These are phyloP conservation scores for Helminthosporium solani DNA, from an alignment of 2,329 filamentous ascomycete genomes.

Conservation along the genomic window DNA sequence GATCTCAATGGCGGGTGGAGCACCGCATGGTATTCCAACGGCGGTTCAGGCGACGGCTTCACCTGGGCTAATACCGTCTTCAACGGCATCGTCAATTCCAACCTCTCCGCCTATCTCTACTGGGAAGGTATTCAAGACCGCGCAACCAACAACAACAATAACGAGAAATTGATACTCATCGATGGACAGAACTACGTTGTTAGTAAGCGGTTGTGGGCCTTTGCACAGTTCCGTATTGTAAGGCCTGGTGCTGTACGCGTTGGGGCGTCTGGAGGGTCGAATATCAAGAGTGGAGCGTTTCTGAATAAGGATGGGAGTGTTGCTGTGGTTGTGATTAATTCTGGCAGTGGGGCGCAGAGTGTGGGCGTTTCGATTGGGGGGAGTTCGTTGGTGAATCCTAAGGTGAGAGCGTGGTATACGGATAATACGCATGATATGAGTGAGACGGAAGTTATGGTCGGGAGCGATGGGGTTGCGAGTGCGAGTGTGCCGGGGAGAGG, in stretches of 20 bases:
- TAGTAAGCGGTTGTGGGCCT: conserved; percentile 45
- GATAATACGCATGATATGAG: conserved; percentile 28
- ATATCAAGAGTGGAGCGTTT: conserved; percentile 37
- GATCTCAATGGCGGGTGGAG: conserved; percentile 46
- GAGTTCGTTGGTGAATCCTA: conserved; percentile 11
- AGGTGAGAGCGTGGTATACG: conserved; percentile 25
- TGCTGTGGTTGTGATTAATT: conserved; percentile 31
- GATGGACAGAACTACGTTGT: conserved; percentile 38
- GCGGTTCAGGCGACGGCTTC: conserved; percentile 53
- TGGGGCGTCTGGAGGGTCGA: conserved; percentile 30
- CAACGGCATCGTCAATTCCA: conserved; percentile 50
- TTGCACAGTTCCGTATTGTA: conserved; percentile 45
- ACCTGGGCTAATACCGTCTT: conserved; percentile 59
- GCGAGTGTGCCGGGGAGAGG: conserved; percentile 25
- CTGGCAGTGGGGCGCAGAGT: conserved; percentile 21
- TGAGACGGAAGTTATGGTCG: conserved; percentile 16
- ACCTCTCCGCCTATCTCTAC: conserved; percentile 56
- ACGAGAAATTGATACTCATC: conserved; percentile 39
- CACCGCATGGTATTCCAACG: conserved; percentile 51
- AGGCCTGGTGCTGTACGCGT: conserved; percentile 44
- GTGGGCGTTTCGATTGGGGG: conserved; percentile 6
- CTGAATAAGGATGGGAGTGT: conserved; percentile 36
- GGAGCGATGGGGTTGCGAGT: conserved; percentile 22
- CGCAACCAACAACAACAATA: conserved; percentile 40
- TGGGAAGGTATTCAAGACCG: conserved; percentile 53